Percentiles rank a stretch among this genome's conserved stretches.
phyloP scores from a whole-genome alignment of 2,329 filamentous ascomycete genomes.

The Aschersonia sp. region DNA sequence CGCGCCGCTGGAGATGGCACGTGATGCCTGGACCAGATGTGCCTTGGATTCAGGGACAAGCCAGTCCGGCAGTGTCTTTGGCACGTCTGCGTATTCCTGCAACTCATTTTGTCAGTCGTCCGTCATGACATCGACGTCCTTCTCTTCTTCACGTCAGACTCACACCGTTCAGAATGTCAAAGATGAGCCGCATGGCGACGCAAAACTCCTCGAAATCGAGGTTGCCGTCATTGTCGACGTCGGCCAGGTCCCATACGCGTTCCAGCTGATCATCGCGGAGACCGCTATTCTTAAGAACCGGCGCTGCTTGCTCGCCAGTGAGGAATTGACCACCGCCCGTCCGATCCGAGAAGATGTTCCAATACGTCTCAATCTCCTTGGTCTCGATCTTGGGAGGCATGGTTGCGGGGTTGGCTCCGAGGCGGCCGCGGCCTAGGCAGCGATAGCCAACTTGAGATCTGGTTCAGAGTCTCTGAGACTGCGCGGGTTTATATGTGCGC shows the following conservation, averaged over 20 bases:
- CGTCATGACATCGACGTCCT: neutral
- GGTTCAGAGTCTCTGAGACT: too few species aligned
- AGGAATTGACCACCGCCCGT: constrained; percentile 46
- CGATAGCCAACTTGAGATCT: too few species aligned
- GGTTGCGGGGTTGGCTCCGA: constrained; percentile 4
- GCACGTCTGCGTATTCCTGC: constrained; percentile 85
- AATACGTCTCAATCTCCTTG: constrained; percentile 49
- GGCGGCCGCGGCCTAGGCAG: too few species aligned
- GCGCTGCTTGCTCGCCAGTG: constrained; percentile 46
- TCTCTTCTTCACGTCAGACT: neutral
- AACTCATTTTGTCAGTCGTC: neutral
- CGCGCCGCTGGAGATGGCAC: constrained; percentile 65
- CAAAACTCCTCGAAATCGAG: constrained; percentile 99
- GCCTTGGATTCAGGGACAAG: constrained; percentile 91
- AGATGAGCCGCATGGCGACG: constrained; percentile 95
- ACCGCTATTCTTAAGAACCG: constrained; percentile 49
- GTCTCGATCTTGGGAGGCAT: constrained; percentile 49
- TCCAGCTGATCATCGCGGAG: constrained; percentile 69
- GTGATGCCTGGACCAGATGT: constrained; percentile 71
- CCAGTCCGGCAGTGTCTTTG: constrained; percentile 77
- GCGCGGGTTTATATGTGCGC: too few species aligned
- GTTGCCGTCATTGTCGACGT: constrained; percentile 94
- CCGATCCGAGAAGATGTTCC: constrained; percentile 47
- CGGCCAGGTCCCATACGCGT: constrained; percentile 89
- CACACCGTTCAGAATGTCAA: constrained; percentile 92